These are phyloP conservation scores for Blastomyces gilchristii DNA, from an alignment of 2,329 filamentous ascomycete genomes.

Conservation along the genomic window DNA sequence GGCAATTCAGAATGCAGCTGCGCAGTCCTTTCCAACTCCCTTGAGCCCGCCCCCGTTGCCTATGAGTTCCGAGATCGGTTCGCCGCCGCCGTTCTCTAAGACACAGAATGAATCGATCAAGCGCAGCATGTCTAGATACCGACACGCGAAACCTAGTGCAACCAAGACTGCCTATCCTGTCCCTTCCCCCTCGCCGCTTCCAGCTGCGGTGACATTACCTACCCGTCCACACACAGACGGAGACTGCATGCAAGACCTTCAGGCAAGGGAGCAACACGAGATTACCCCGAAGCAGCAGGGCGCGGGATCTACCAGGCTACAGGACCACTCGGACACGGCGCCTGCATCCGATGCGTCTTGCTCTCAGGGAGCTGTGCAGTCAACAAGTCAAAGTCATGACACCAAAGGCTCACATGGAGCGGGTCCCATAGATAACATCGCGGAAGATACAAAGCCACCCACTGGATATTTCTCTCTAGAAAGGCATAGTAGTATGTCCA, in stretches of 20 bases:
- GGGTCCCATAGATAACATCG: neutral
- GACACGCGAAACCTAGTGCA: conserved; percentile 20
- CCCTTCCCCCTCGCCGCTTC: conserved; percentile 11
- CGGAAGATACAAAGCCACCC: neutral
- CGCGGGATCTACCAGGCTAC: neutral
- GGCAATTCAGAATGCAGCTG: conserved; percentile 13
- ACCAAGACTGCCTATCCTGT: conserved; percentile 10
- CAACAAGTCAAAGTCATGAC: neutral
- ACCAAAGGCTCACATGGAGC: neutral
- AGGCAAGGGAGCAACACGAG: neutral
- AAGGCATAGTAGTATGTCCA: neutral
- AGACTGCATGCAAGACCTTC: neutral
- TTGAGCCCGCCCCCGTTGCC: conserved; percentile 15
- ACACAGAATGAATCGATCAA: conserved; percentile 21
- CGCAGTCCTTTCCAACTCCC: neutral
- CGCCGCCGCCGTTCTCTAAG: conserved; percentile 7
- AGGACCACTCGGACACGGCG: too few relatives aligned
- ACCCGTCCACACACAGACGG: conserved; percentile 1
- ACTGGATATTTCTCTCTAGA: neutral
- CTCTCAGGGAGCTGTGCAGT: neutral
- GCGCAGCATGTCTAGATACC: conserved; percentile 33
- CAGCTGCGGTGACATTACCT: neutral
- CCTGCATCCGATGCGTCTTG: too few relatives aligned
- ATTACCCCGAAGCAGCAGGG: neutral
- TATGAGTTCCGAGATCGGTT: conserved; percentile 1